Conservation (phyloP, 768 basidiomycete species). For the Boletus insuetus region DNA sequence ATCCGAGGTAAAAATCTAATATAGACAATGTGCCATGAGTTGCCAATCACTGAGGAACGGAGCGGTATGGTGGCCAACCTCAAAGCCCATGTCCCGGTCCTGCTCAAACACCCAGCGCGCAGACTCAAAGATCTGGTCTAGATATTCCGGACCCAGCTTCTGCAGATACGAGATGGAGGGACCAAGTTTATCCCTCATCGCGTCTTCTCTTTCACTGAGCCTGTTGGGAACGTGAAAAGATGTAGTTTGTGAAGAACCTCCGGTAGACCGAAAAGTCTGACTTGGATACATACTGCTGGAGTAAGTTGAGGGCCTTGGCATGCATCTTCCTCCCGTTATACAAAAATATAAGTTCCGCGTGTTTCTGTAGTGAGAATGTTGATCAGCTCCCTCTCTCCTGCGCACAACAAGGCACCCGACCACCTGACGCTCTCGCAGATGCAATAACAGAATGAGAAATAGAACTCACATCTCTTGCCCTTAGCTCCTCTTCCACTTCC, state of each 20-base stretch:
- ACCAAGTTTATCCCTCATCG: conserved; percentile 71
- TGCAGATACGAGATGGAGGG: conserved; percentile 90
- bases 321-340: conserved; percentile 98
- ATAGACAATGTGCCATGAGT: background rate
- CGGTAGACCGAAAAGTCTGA: background rate
- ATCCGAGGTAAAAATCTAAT: conserved; percentile 91
- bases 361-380: conserved; percentile 58
- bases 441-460: background rate
- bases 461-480: conserved; percentile 64
- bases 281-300: conserved; percentile 66
- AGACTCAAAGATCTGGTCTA: conserved; percentile 77
- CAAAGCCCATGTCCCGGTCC: conserved; percentile 70
- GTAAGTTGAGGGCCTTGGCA: conserved; percentile 73
- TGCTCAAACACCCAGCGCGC: conserved; percentile 84
- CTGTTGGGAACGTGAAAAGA: conserved; percentile 38
- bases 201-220: conserved; percentile 73
- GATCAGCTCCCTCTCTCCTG: background rate
- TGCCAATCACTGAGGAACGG: background rate
- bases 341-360: conserved; percentile 82
- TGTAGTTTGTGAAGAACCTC: background rate
- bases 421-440: background rate
- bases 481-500: conserved; percentile 86
- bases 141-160: conserved; percentile 79
- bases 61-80: conserved; percentile 43
- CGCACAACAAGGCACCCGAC: background rate